Conservation (phyloP, 139 green algal genomes). For the Closterium sp. region DNA sequence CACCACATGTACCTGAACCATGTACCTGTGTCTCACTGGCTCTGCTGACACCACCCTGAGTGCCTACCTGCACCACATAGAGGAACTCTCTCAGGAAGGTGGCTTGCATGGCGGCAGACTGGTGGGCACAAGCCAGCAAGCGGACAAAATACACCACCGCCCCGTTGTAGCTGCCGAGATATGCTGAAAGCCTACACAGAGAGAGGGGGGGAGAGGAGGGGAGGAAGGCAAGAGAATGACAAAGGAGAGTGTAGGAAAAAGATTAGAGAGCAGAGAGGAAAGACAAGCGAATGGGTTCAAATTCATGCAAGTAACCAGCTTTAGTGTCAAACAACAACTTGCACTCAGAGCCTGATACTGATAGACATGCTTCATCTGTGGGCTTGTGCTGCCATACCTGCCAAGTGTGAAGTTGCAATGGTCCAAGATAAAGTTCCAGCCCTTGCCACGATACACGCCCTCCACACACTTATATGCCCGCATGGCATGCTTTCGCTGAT, state of each 20-base stretch:
- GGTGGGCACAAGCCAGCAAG: conserved; percentile 65
- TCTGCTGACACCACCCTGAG: background rate
- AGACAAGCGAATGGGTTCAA: background rate
- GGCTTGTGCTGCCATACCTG: conserved; percentile 43
- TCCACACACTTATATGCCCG: conserved; percentile 77
- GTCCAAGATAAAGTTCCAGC: conserved; percentile 82
- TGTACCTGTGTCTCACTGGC: background rate
- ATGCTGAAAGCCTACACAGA: conserved; percentile 28
- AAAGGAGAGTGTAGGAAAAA: background rate
- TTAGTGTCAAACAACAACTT: background rate
- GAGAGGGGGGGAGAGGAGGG: background rate
- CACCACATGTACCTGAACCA: too few relatives aligned
- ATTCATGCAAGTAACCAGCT: background rate
- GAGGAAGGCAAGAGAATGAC: background rate
- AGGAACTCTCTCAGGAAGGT: conserved; percentile 76
- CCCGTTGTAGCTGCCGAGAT: conserved; percentile 48
- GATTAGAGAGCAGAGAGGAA: background rate
- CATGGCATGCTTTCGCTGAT: conserved; percentile 65
- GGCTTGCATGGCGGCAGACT: conserved; percentile 62
- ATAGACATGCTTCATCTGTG: background rate
- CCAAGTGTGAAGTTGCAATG: conserved; percentile 84
- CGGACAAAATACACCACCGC: conserved; percentile 69
- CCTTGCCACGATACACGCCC: conserved; percentile 65
- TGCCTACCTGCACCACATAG: conserved; percentile 47
- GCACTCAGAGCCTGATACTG: background rate